Base-by-base conservation (phyloP, 2,329 filamentous ascomycete species). In the Fusarium sublunatum region DNA sequence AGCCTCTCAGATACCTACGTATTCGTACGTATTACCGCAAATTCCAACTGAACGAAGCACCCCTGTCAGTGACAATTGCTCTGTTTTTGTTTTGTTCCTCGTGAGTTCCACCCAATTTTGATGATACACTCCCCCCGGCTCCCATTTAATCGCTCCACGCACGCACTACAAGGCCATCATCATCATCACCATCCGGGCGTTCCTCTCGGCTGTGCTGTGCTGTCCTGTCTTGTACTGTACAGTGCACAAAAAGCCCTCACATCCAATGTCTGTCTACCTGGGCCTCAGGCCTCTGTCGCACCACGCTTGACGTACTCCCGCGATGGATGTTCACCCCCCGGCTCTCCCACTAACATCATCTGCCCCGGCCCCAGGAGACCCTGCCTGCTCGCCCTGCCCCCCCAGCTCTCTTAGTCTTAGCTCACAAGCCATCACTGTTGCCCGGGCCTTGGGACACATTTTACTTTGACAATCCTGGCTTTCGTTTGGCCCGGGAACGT, bases 41-140 rank as follows among this genome's bases (percentile, higher is more conserved):
- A 65, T 49, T 62, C 57, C 58, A 66, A 63, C 49, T 44, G 40
- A 48, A 38, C 41, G 25, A 36, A 25, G 34, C 35, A 26, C 36
- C 58, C 42, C 22, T 59, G 49, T 35, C 35, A 54, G 61, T 58
- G 61, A 58, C 41, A 58, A 58, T 44, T 48, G 38, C 40, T 43
- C 42, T 53, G 61, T 47, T 53, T 64, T 53, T 58, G 43, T 65
- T 62, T 65, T 65, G 61, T 41, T 61, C 47, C 32, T 28, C 29
- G 61, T 63, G 43, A 65, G 62, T 65, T 46, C 62, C 62, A 65
- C 58, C 31, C 42, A 58, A 38, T 40, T 44, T 40, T 25, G 15
- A 10, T 28, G 10, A 29, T 13, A 28, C 58, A 50, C 61, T 41
- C 61, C 56, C 60, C 58, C 57, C 28, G 34, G 50, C 34, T 15